Evolutionary conservation across 345 rosid genomes (phyloP), one percentile per base, ranked within the genome.

Genomic region (Jatropha curcas): DNA sequence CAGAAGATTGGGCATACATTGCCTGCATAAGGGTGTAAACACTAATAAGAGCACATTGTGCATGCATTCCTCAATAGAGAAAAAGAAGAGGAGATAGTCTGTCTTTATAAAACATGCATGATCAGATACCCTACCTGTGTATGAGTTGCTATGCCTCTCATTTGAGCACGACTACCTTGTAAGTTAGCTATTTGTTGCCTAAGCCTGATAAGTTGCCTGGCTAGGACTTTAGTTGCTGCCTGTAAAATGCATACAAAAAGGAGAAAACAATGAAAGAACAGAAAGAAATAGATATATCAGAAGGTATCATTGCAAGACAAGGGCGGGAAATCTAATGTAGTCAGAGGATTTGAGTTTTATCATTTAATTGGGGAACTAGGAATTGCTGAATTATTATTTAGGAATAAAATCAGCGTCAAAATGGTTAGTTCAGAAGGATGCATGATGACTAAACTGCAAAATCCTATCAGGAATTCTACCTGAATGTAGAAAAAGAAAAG

Each of bases 71-170:
- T n/a, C n/a, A 17, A 7, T 33, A 51, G 57, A 51, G 46, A 30
- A 59, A 60, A 68, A 3, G 5, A 31, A 65, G 19, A 66, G 37
- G n/a, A 43, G 57, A 66, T 19, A 7, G 30, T 16, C 33, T 14
- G 22, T 48, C 24, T 19, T 41, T 17, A 24, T 19, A 48, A 58
- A 17, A 66, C 43, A 34, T 25, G 65, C 24, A 50, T 24, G 66
- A 20, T 35, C 45, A 55, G 28, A 56, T 31, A 50, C 41, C 46
- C 51, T 52, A 92, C 99, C 90, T 92, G 99, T 0, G 99, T 92
- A 81, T 94, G 98, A 79, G 98, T 94, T 65, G 98, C 94, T 28
- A 94, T 86, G 83, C 99, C 99, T 86, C 98, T 85, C 89, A 94
- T 89, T 78, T 94, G 99, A 85, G 98, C 98, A 79, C 96, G 88